phyloP scores from a whole-genome alignment of 164 flowering plant genomes.

The Umbellularia californica region DNA sequence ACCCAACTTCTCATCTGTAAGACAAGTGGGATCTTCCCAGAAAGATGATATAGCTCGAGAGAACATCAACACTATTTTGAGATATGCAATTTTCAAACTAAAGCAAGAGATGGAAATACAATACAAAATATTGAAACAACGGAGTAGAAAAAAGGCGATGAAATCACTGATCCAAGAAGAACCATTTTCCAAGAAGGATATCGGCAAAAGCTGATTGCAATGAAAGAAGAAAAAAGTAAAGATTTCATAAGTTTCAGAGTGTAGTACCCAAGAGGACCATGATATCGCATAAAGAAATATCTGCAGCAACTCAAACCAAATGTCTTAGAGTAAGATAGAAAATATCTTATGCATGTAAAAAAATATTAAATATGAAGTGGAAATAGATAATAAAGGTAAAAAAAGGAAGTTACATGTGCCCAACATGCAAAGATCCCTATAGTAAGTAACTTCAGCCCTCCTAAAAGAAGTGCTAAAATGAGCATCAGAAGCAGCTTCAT shows the following conservation, averaged over 20 bases:
- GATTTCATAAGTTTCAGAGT: constrained; percentile 4
- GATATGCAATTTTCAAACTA: too few species aligned
- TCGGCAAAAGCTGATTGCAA: too few species aligned
- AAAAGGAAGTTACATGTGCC: constrained; percentile 41
- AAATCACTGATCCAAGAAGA: too few species aligned
- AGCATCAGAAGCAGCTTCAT: constrained; percentile 84
- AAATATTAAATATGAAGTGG: neutral
- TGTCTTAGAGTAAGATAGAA: neutral
- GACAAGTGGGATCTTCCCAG: too few species aligned
- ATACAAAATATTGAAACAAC: too few species aligned
- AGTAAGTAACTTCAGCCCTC: constrained; percentile 66
- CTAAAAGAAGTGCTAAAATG: constrained; percentile 40
- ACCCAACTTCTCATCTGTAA: too few species aligned
- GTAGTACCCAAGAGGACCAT: constrained; percentile 77
- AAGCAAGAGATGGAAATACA: too few species aligned
- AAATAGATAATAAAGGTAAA: neutral
- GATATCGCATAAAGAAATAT: constrained; percentile 58
- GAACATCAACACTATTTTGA: too few species aligned
- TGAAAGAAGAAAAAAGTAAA: neutral
- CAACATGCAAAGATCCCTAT: constrained; percentile 22
- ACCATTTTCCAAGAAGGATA: too few species aligned
- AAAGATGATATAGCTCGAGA: too few species aligned
- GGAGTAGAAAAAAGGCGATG: too few species aligned
- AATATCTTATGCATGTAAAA: neutral
- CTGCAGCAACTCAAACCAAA: constrained; percentile 40